Evolutionary conservation across 2,329 filamentous ascomycete species (phyloP), one percentile per base, ranked within the genome.

Genomic region (Sarocladium strictum): DNA sequence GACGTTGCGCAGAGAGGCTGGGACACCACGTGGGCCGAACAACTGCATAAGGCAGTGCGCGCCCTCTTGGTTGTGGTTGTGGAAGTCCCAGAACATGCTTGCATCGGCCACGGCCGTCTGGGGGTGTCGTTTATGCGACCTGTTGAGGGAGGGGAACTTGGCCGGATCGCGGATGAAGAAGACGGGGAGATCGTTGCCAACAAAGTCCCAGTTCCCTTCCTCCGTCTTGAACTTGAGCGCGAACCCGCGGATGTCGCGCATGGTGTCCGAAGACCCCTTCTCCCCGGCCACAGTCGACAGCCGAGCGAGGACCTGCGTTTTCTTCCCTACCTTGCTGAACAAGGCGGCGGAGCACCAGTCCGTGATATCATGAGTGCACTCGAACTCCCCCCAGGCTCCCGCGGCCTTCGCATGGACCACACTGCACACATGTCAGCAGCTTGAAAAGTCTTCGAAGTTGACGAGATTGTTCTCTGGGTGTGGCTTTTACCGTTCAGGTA

Each of bases 71-170:
- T 85, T 55, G 23, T 45, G 29, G 17, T 50, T 29, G 26, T 54
- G 53, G 24, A 54, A 54, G 53, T 45, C 49, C 43, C 21, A 15
- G 17, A 55, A 49, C 72, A 83, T 82, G 53, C 82, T 87, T 15
- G 85, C 83, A 67, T 88, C 82, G 49, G 81, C 84, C 53, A 89
- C 70, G 67, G 90, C 86, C 33, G 84, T 89, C 60, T 83, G 78
- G 1, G 87, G 87, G 69, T 90, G 78, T 50, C 86, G 79, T 77
- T 90, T 90, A 70, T 91, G 87, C 3, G 86, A 87, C 72, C 89
- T 86, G 58, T 89, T 89, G 69, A 90, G 86, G 64, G 85, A 72
- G 33, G 86, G 86, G 71, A 89, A 90, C 67, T 90, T 89, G 63
- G 80, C 78, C 2, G 87, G 85, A 61, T 90, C 87, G 41, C 87